Percentiles rank a stretch among this genome's conserved stretches.
These are phyloP conservation scores for Aegilops sharonensis DNA, from an alignment of 176 grass and related monocot genomes.

Conservation along the genomic window DNA sequence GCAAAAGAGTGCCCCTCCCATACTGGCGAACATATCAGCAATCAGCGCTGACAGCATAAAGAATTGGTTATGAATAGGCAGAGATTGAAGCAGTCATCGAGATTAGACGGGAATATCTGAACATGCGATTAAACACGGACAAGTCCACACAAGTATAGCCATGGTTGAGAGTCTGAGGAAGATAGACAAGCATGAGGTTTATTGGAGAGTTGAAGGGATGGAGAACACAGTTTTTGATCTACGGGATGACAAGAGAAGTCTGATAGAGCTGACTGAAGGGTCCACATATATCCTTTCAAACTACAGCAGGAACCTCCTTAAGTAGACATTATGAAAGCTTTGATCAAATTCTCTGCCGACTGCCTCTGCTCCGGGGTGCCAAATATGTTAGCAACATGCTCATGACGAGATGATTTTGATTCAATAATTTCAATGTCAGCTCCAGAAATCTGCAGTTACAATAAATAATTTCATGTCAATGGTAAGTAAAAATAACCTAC, in stretches of 20 bases:
- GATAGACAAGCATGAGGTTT: slow-evolving; percentile 38
- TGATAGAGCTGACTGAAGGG: slow-evolving; percentile 14
- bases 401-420: slow-evolving; percentile 77
- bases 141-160: slow-evolving; percentile 31
- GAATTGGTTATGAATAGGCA: not conserved
- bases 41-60: not conserved
- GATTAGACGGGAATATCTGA: slow-evolving; percentile 27
- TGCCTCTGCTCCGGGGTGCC: slow-evolving; percentile 77
- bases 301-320: slow-evolving; percentile 41
- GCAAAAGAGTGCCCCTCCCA: not conserved
- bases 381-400: slow-evolving; percentile 81
- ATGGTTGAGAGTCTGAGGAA: slow-evolving; percentile 36
- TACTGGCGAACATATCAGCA: not conserved
- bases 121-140: slow-evolving; percentile 18
- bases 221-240: slow-evolving; percentile 5
- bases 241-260: slow-evolving; percentile 21
- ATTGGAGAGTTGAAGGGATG: slow-evolving; percentile 23
- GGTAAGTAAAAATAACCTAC: not conserved
- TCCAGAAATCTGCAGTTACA: slow-evolving; percentile 88
- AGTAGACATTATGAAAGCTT: slow-evolving; percentile 90
- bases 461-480: slow-evolving; percentile 8
- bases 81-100: slow-evolving; percentile 10
- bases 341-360: slow-evolving; percentile 90
- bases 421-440: slow-evolving; percentile 83
- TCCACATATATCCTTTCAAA: slow-evolving; percentile 23